A percentile compares a stretch with the other conserved stretches of the same genome.
These are phyloP conservation scores for Cucumis melo DNA, from an alignment of 306 rosid species.

Conservation along the genomic window DNA sequence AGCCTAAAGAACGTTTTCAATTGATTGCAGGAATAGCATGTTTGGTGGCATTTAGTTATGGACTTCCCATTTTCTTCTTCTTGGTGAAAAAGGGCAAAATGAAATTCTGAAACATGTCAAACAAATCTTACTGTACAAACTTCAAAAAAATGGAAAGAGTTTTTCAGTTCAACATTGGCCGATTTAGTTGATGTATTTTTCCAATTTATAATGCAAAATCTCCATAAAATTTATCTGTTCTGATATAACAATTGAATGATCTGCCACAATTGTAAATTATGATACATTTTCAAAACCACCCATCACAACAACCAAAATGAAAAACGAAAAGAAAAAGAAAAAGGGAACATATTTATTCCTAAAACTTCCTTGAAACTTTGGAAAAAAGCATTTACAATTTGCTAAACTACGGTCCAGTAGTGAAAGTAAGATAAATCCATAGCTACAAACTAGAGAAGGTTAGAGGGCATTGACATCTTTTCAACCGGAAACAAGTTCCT, in stretches of 20 bases:
- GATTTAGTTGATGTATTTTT: not conserved
- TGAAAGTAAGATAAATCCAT: not conserved
- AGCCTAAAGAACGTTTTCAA: not conserved
- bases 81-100: slow-evolving; percentile 30
- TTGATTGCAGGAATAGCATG: slow-evolving; percentile 31
- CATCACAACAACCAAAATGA: not conserved
- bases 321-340: not conserved
- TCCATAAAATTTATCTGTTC: not conserved
- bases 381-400: not conserved
- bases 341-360: not conserved
- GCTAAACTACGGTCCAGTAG: not conserved
- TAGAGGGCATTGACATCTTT: not conserved
- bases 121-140: not conserved
- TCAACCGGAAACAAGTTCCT: not conserved
- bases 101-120: slow-evolving; percentile 15
- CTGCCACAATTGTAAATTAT: not conserved
- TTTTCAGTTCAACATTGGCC: not conserved
- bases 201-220: not conserved
- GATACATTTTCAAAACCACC: not conserved
- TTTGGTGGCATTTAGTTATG: slow-evolving; percentile 44
- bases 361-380: not conserved
- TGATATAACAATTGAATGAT: not conserved
- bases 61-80: slow-evolving; percentile 42
- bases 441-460: slow-evolving; percentile 1
- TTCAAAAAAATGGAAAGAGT: not conserved